Conservation (phyloP, 2,329 filamentous ascomycete species). For the Microdochium bolleyi region DNA sequence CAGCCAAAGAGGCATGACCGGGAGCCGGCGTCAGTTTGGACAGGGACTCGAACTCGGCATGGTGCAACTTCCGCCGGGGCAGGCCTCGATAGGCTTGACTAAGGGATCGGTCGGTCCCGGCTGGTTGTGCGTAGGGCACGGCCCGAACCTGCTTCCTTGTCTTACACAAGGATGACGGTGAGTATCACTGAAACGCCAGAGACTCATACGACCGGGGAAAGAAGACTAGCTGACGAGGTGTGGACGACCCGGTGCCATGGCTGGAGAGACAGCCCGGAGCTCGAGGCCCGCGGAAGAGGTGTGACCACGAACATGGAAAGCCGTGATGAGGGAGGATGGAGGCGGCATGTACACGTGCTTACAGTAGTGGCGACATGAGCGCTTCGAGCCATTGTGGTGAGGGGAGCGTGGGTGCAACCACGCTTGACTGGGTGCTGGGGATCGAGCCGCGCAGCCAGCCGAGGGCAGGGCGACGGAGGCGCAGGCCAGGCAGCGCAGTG, state of each 20-base stretch:
- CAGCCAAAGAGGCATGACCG: not conserved
- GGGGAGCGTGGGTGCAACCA: not conserved
- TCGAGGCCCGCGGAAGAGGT: not conserved
- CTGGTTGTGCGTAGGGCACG: slow-evolving; percentile 1
- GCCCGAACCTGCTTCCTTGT: slow-evolving; percentile 8
- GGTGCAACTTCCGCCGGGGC: not conserved
- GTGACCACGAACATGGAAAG: not conserved
- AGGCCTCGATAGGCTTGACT: not conserved
- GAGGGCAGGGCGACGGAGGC: not conserved
- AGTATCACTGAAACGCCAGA: slow-evolving; percentile 6
- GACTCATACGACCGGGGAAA: slow-evolving; percentile 1
- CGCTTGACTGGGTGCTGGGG: not conserved
- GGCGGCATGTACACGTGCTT: not conserved
- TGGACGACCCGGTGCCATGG: not conserved
- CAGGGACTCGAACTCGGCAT: not conserved
- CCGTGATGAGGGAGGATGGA: too few relatives aligned
- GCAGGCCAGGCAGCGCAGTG: too few relatives aligned
- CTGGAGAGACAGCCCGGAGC: not conserved
- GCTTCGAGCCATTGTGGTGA: not conserved
- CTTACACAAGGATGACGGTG: slow-evolving; percentile 7
- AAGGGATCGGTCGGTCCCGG: not conserved
- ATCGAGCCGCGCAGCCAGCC: not conserved
- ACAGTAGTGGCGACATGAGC: not conserved
- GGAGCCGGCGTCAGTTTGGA: not conserved
- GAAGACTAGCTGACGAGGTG: slow-evolving; percentile 1